Evolutionary conservation across 2,329 filamentous ascomycete genomes (phyloP).

Genomic region (Aspergillus felis): DNA sequence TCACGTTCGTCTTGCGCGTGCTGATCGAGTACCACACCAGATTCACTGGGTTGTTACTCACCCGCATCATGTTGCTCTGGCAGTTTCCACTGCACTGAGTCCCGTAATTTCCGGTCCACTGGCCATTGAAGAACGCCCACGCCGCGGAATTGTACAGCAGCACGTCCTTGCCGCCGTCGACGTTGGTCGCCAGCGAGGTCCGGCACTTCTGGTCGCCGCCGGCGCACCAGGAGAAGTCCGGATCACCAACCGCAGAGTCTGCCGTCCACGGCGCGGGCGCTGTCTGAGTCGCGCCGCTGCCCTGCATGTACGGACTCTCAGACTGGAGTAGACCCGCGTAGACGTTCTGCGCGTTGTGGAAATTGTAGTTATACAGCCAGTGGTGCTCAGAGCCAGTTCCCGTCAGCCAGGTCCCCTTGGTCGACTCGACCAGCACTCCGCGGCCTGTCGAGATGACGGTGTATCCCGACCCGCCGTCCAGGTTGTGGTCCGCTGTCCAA

Average conservation of each 20-base stretch:
- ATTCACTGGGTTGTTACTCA: conserved; percentile 21
- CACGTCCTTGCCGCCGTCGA: conserved; percentile 28
- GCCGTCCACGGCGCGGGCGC: conserved; percentile 29
- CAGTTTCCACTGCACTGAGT: conserved; percentile 27
- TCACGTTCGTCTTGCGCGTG: conserved; percentile 26
- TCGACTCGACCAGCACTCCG: conserved; percentile 40
- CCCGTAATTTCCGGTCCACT: conserved; percentile 26
- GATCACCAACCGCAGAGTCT: conserved; percentile 22
- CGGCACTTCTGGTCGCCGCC: conserved; percentile 26
- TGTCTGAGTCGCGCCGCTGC: conserved; percentile 20
- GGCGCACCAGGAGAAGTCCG: conserved; percentile 30
- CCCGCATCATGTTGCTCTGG: conserved; percentile 32
- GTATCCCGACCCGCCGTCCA: conserved; percentile 36
- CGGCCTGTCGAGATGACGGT: conserved; percentile 37
- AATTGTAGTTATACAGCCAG: conserved; percentile 48
- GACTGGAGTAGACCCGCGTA: conserved; percentile 37
- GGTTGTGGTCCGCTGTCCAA: conserved; percentile 49
- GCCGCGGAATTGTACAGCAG: conserved; percentile 31
- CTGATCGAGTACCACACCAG: conserved; percentile 32
- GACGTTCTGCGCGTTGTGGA: conserved; percentile 41
- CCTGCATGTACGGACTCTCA: conserved; percentile 36
- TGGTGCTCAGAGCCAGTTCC: conserved; percentile 47
- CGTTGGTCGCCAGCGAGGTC: conserved; percentile 25
- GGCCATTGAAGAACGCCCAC: conserved; percentile 33
- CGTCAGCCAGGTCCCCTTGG: conserved; percentile 43